Base-by-base conservation (phyloP, 2,329 filamentous ascomycete genomes). In the Ophiostoma ips region DNA sequence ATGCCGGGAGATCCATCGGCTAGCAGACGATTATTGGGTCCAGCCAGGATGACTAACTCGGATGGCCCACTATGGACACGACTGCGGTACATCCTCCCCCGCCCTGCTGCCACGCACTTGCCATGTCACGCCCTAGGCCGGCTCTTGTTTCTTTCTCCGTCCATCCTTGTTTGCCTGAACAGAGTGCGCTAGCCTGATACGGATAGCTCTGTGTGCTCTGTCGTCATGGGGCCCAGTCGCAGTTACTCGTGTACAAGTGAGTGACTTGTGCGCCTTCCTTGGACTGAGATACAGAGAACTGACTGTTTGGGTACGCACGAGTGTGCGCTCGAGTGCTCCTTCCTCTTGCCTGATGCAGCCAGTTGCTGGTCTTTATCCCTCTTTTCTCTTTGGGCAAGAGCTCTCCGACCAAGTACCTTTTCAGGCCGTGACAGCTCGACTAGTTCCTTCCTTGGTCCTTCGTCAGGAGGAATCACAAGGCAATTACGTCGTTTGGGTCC, bases 191-290 rank as follows among this genome's bases (percentile, higher is more conserved):
- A 46, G 31, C 45, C 45, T 15, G 21, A 47, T 37, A 15, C 16
- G 34, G 45, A 47, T 47, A 47, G 45, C 45, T 47, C 34, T 47
- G 19, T 19, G 24, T 37, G 34, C 45, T 28, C 45, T 47, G 45
- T 47, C 45, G 45, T 47, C 45, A 47, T 47, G 34, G 31, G 45
- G 33, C 21, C 34, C 21, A 28, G 15, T 30, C 21, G 5, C 12
- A 13, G n/a, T 24, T n/a, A n/a, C n/a, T n/a, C 24, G 24, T 28
- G 24, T 28, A 28, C 24, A 28, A 28, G 24, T n/a, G n/a, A n/a
- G n/a, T n/a, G n/a, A n/a, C n/a, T n/a, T n/a, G n/a, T n/a, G n/a
- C n/a, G n/a, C n/a, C n/a, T n/a, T n/a, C n/a, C n/a, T n/a, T n/a
- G n/a, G n/a, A n/a, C n/a, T n/a, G n/a, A n/a, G n/a, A n/a, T n/a